Evolutionary conservation across 2,329 filamentous ascomycete genomes (phyloP).

Genomic region (Thelonectria blattea): DNA sequence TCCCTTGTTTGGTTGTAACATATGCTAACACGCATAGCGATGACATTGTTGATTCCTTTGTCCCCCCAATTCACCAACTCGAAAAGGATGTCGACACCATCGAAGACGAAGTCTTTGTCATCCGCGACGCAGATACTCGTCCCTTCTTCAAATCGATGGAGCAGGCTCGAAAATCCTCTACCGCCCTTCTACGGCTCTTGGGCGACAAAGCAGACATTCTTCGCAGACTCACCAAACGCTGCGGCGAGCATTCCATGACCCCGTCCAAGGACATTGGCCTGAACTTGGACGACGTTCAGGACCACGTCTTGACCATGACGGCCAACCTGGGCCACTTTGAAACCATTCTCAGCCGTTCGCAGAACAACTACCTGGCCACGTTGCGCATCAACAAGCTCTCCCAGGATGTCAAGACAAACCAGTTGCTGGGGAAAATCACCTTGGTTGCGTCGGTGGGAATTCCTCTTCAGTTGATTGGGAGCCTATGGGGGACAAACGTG

Average conservation of each 20-base stretch:
- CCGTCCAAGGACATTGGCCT: conserved; percentile 95
- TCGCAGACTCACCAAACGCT: conserved; percentile 95
- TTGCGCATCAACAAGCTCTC: conserved; percentile 90
- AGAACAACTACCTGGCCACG: conserved; percentile 96
- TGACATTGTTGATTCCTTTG: conserved; percentile 96
- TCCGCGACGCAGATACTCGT: conserved; percentile 87
- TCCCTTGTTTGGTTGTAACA: conserved; percentile 19
- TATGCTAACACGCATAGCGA: conserved; percentile 61
- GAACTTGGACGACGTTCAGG: conserved; percentile 96
- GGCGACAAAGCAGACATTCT: conserved; percentile 98
- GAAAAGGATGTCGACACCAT: conserved; percentile 90
- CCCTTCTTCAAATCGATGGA: conserved; percentile 87
- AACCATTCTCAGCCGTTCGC: conserved; percentile 92
- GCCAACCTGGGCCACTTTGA: conserved; percentile 94
- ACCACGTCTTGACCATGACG: conserved; percentile 99
- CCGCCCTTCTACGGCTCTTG: conserved; percentile 88
- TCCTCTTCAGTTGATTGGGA: conserved; percentile 89
- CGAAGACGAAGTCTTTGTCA: conserved; percentile 93
- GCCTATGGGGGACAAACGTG: conserved; percentile 89
- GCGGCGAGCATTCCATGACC: conserved; percentile 96
- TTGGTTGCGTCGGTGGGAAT: conserved; percentile 92
- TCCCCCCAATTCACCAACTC: conserved; percentile 86
- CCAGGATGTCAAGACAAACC: conserved; percentile 86
- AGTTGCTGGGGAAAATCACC: conserved; percentile 92
- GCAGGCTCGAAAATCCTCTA: conserved; percentile 89